A percentile compares a stretch with the other conserved stretches of the same genome.
Evolutionary conservation across 2,329 filamentous ascomycete species (phyloP).

Genomic region (Phialemoniopsis sp.): DNA sequence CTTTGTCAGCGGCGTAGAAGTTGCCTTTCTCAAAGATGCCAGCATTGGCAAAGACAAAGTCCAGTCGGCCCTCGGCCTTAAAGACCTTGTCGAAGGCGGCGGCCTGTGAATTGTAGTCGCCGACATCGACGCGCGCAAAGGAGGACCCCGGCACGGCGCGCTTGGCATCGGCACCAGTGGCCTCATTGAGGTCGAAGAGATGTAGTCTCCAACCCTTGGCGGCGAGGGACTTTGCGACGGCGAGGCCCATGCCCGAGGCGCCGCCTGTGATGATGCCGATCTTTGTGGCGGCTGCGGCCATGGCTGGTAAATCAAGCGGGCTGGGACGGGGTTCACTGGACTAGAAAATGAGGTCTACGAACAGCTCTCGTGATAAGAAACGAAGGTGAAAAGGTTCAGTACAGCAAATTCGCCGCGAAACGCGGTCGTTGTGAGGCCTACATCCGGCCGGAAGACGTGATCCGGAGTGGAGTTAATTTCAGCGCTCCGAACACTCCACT

Average conservation of each 20-base stretch:
- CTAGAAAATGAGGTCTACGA: too few species aligned
- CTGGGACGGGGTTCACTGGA: too few species aligned
- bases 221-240: slow-evolving; percentile 2
- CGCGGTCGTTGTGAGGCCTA: too few species aligned
- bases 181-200: slow-evolving; percentile 2
- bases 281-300: background rate
- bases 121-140: slow-evolving; percentile 2
- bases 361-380: too few species aligned
- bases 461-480: too few species aligned
- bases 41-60: slow-evolving; percentile 8
- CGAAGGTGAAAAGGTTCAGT: too few species aligned
- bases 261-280: slow-evolving; percentile 5
- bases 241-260: slow-evolving; percentile 6
- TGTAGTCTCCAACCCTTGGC: slow-evolving; percentile 4
- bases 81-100: slow-evolving; percentile 25
- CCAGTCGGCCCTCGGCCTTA: slow-evolving; percentile 19
- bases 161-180: background rate
- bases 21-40: slow-evolving; percentile 1
- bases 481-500: too few species aligned
- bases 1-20: slow-evolving; percentile 1
- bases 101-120: slow-evolving; percentile 19
- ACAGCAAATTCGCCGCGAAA: too few species aligned
- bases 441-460: too few species aligned
- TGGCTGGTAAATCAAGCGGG: too few species aligned
- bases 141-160: slow-evolving; percentile 1